Base-by-base conservation (phyloP, 164 flowering plant genomes). In the Santalum album region DNA sequence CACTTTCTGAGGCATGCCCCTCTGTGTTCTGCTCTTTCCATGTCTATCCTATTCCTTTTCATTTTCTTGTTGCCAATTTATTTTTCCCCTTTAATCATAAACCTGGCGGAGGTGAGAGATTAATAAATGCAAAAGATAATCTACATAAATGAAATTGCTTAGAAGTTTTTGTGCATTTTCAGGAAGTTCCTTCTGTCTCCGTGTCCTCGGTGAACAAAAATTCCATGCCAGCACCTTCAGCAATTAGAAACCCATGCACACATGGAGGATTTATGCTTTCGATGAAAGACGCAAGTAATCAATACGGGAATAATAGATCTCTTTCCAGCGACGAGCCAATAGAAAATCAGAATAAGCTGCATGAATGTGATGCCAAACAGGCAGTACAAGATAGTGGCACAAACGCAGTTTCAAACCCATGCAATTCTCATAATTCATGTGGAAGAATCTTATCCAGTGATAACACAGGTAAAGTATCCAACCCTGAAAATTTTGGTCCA, bases 211-310 rank as follows among this genome's bases (percentile, higher is more conserved):
- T 63, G 22, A 77, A 66, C 64, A 72, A 69, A 52, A 60, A 21
- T 53, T 54, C 68, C 38, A 19, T 47, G 29, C 49, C 72, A 43
- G 58, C 56, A 50, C 53, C 69, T 20, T 48, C 39, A 12, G 55
- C 60, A 26, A 61, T 66, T 12, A 44, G 55, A 71, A 68, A 60
- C 22, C 44, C 69, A 4, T 51, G 70, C 63, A 40, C 67, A 46
- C 69, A 72, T 21, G 69, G 61, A 70, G 79, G 83, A 65, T 72
- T 73, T 60, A 64, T 75, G 49, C 83, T 86, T 20, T 49, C 60
- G 19, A 51, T 57, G 23, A 75, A 64, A 54, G 78, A 66, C 29
- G 70, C 34, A 50, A 58, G n/a, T 14, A 58, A 59, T 59, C 64
- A 54, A 23, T 46, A 64, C 60, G 63, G 50, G 21, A 55, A 49